Evolutionary conservation across 441 rosid genomes (phyloP).

Genomic region (Macaranga tanarius): DNA sequence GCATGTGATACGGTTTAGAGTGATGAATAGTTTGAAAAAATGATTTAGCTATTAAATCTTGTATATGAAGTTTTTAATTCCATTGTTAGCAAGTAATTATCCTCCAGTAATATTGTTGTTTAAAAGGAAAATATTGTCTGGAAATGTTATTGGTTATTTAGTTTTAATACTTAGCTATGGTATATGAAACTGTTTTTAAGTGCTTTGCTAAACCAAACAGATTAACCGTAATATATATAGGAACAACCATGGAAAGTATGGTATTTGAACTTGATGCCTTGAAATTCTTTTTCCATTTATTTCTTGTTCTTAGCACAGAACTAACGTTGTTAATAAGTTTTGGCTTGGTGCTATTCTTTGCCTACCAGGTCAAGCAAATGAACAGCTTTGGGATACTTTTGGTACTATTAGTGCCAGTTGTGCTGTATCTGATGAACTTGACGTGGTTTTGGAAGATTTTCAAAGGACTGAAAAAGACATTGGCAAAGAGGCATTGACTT

Average conservation of each 20-base stretch:
- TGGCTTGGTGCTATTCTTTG: neutral
- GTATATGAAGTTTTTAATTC: neutral
- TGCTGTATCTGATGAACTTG: constrained; percentile 34
- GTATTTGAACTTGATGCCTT: too few species aligned
- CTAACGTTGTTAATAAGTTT: too few species aligned
- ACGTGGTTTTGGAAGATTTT: constrained; percentile 48
- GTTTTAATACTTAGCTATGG: too few species aligned
- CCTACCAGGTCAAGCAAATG: constrained; percentile 42
- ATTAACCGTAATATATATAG: too few species aligned
- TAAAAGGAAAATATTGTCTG: neutral
- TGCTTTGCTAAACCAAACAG: too few species aligned
- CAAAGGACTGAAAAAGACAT: constrained; percentile 43
- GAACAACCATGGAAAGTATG: too few species aligned
- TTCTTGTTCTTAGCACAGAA: neutral
- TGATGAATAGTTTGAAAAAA: neutral
- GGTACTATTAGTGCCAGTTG: constrained; percentile 36
- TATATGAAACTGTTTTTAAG: too few species aligned
- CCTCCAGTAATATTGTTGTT: neutral
- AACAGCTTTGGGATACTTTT: constrained; percentile 32
- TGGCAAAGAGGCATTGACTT: constrained; percentile 35
- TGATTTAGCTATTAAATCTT: too few species aligned
- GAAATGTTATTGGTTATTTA: neutral
- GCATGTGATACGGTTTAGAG: neutral
- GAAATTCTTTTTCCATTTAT: neutral
- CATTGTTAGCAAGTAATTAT: neutral